A percentile compares a stretch with the other conserved stretches of the same genome.
These are phyloP conservation scores for Nakazawaea peltata DNA, from an alignment of 805 yeast genomes.

Conservation along the genomic window DNA sequence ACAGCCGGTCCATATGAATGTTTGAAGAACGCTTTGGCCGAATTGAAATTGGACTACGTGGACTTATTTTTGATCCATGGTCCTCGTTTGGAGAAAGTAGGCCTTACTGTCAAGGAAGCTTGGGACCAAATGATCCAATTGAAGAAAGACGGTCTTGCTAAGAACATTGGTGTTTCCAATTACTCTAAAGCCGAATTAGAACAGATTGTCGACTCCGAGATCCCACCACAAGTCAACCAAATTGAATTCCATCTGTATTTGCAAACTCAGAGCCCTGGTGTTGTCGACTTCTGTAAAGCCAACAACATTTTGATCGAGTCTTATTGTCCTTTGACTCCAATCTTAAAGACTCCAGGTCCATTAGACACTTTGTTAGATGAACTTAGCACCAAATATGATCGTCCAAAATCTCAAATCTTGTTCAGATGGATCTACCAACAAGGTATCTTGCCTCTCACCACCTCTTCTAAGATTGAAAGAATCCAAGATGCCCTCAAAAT, in stretches of 20 bases:
- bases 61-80: slow-evolving; percentile 59
- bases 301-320: slow-evolving; percentile 52
- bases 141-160: slow-evolving; percentile 35
- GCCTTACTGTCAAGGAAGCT: slow-evolving; percentile 41
- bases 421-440: slow-evolving; percentile 63
- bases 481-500: slow-evolving; percentile 47
- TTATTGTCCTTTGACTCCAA: slow-evolving; percentile 63
- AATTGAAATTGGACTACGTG: slow-evolving; percentile 42
- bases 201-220: slow-evolving; percentile 31
- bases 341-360: slow-evolving; percentile 39
- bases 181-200: slow-evolving; percentile 41
- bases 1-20: slow-evolving; percentile 38
- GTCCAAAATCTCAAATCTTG: slow-evolving; percentile 54
- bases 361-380: slow-evolving; percentile 24
- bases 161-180: slow-evolving; percentile 55
- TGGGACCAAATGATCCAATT: slow-evolving; percentile 38
- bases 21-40: slow-evolving; percentile 36
- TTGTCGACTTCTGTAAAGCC: slow-evolving; percentile 39
- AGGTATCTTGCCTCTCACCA: slow-evolving; percentile 68
- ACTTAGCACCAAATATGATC: slow-evolving; percentile 48
- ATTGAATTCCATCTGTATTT: slow-evolving; percentile 62
- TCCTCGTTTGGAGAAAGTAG: slow-evolving; percentile 38
- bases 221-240: slow-evolving; percentile 57
- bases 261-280: slow-evolving; percentile 54
- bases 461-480: slow-evolving; percentile 53